phyloP scores from a whole-genome alignment of 441 rosid species.

The Adansonia gregorii region DNA sequence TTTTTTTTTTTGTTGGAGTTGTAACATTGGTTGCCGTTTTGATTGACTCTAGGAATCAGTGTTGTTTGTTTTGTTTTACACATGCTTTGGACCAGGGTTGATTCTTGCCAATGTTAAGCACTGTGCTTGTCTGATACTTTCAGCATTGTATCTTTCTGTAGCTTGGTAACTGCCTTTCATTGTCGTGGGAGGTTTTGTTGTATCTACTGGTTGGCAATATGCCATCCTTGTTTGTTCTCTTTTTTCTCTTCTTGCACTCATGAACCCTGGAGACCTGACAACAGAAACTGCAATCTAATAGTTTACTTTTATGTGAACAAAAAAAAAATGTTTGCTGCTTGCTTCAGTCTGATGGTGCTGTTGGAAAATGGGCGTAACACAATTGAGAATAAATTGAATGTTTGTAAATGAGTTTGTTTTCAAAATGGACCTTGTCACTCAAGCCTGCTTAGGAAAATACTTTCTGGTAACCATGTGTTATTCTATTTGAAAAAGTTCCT shows the following conservation, averaged over 20 bases:
- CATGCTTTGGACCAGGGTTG: not conserved
- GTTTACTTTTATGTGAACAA: not conserved
- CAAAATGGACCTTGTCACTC: not conserved
- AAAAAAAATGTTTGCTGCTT: slow-evolving; percentile 5
- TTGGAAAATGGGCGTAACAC: not conserved
- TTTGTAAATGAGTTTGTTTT: not conserved
- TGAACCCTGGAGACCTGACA: slow-evolving; percentile 7
- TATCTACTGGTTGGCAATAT: not conserved
- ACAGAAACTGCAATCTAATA: not conserved
- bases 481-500: not conserved
- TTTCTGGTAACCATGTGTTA: not conserved
- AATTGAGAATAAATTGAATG: not conserved
- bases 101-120: not conserved
- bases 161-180: slow-evolving; percentile 10
- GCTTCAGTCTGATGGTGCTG: slow-evolving; percentile 9
- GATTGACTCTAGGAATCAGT: not conserved
- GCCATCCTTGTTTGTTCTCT: not conserved
- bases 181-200: not conserved
- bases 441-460: not conserved
- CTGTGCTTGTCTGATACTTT: not conserved
- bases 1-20: slow-evolving; percentile 9
- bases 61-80: not conserved
- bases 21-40: not conserved
- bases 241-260: not conserved
- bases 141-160: not conserved